A percentile compares a stretch with the other conserved stretches of the same genome.
phyloP scores from a whole-genome alignment of 2,329 filamentous ascomycete species.

The Gremmenia infestans region DNA sequence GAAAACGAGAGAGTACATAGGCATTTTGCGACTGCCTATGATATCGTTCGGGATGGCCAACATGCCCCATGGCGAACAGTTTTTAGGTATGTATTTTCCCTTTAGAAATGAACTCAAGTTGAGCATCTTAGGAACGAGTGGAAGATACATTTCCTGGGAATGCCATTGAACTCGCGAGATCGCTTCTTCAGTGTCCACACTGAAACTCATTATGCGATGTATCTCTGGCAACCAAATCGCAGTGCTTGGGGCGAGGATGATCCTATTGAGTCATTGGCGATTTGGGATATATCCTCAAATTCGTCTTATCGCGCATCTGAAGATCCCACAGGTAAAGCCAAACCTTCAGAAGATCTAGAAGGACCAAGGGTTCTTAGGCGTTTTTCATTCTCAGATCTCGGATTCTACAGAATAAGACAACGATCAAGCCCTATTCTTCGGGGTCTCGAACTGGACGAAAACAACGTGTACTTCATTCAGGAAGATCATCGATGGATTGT shows the following conservation, averaged over 20 bases:
- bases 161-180: slow-evolving; percentile 49
- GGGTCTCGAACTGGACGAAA: slow-evolving; percentile 42
- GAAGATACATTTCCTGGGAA: slow-evolving; percentile 53
- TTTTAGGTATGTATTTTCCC: slow-evolving; percentile 38
- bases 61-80: slow-evolving; percentile 37
- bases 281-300: slow-evolving; percentile 54
- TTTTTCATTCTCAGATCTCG: slow-evolving; percentile 47
- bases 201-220: slow-evolving; percentile 54
- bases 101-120: neutral
- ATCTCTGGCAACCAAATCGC: slow-evolving; percentile 56
- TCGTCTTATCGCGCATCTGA: slow-evolving; percentile 46
- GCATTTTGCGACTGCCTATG: slow-evolving; percentile 57
- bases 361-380: slow-evolving; percentile 44
- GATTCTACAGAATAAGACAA: slow-evolving; percentile 49
- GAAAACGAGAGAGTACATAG: slow-evolving; percentile 46
- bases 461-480: slow-evolving; percentile 50
- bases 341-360: slow-evolving; percentile 30
- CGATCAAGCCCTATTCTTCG: slow-evolving; percentile 45
- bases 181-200: slow-evolving; percentile 61
- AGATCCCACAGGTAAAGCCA: slow-evolving; percentile 39
- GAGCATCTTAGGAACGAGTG: slow-evolving; percentile 41
- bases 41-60: slow-evolving; percentile 34
- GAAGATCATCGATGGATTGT: slow-evolving; percentile 49
- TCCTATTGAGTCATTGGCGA: slow-evolving; percentile 51
- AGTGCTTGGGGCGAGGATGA: slow-evolving; percentile 51